phyloP scores from a whole-genome alignment of 1,284 basidiomycete species.

The Trichosporon asahii region DNA sequence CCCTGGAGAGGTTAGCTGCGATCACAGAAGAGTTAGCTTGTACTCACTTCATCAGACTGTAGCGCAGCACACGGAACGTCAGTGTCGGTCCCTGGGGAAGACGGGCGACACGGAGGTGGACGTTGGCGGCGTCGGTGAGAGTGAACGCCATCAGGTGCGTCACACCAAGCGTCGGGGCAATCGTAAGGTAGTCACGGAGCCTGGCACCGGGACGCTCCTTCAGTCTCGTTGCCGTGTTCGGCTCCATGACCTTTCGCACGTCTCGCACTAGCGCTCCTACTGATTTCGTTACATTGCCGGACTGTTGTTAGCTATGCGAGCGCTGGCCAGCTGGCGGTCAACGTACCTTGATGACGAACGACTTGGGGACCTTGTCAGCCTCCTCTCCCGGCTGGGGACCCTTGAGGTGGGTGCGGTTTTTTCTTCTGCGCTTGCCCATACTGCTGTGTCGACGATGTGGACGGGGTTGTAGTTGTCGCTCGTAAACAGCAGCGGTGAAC shows the following conservation, averaged over 20 bases:
- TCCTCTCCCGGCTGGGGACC: conserved; percentile 49
- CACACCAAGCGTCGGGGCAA: conserved; percentile 87
- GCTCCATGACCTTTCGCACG: conserved; percentile 93
- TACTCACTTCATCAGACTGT: conserved; percentile 71
- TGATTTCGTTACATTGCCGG: conserved; percentile 86
- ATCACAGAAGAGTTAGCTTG: background rate
- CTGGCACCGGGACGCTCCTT: conserved; percentile 87
- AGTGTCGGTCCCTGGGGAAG: conserved; percentile 91
- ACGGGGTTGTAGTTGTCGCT: background rate
- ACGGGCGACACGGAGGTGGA: conserved; percentile 75
- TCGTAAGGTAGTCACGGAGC: conserved; percentile 87
- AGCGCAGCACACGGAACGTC: conserved; percentile 88
- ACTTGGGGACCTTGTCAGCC: conserved; percentile 55
- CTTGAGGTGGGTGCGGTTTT: conserved; percentile 83
- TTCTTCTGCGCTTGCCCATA: conserved; percentile 71
- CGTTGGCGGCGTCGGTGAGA: conserved; percentile 75
- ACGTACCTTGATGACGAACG: conserved; percentile 72
- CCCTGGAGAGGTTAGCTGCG: conserved; percentile 16
- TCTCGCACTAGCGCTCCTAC: conserved; percentile 85
- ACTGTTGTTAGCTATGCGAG: conserved; percentile 42
- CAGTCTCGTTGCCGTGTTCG: conserved; percentile 89
- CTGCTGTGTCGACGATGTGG: conserved; percentile 4
- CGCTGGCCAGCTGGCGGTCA: background rate
- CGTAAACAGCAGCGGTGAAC: background rate
- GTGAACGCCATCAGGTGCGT: conserved; percentile 92